These are phyloP conservation scores for Penicillium canariense DNA, from an alignment of 495 filamentous ascomycete species.

Conservation along the genomic window DNA sequence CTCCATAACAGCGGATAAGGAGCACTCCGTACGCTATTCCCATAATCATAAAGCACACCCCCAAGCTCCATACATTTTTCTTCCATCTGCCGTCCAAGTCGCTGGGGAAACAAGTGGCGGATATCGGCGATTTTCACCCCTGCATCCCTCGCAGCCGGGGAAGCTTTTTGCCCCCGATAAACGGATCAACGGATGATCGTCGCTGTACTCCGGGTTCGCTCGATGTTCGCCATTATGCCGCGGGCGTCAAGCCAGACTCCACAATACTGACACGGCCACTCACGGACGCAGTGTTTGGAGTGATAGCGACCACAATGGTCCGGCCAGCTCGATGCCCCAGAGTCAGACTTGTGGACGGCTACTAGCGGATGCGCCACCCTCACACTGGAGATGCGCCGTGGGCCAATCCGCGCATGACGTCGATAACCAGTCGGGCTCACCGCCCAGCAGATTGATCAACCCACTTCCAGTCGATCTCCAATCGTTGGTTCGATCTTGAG, in stretches of 20 bases:
- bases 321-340: background rate
- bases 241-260: conserved; percentile 16
- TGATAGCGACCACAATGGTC: too few relatives aligned
- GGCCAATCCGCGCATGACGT: conserved; percentile 13
- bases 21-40: too few relatives aligned
- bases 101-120: conserved; percentile 3
- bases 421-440: conserved; percentile 10
- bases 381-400: background rate
- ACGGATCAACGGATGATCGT: conserved; percentile 19
- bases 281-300: background rate
- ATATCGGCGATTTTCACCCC: conserved; percentile 2
- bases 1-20: too few relatives aligned
- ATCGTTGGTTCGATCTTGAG: conserved; percentile 1
- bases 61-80: too few relatives aligned
- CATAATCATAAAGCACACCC: too few relatives aligned
- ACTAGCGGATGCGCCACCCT: background rate
- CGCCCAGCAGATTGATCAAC: conserved; percentile 18
- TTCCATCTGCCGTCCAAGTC: background rate
- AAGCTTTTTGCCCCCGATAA: background rate
- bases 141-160: background rate
- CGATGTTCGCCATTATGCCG: conserved; percentile 25
- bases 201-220: background rate
- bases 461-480: conserved; percentile 7
- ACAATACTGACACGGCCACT: background rate
- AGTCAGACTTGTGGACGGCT: background rate